A percentile compares a stretch with the other conserved stretches of the same genome.
Evolutionary conservation across 176 grass and related monocot species (phyloP).

Genomic region (Aegilops sharonensis): DNA sequence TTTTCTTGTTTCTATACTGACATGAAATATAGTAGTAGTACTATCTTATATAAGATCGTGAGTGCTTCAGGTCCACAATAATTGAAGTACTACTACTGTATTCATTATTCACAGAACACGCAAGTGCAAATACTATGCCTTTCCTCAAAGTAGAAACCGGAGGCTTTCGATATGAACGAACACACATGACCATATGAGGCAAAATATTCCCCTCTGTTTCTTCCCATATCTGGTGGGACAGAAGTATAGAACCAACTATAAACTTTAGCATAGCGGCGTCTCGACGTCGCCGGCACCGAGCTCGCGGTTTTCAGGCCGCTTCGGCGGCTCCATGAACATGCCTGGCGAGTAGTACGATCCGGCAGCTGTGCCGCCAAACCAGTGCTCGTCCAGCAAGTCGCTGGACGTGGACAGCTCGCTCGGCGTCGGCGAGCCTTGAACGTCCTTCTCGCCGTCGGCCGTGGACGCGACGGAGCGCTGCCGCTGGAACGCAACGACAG

Average conservation of each 20-base stretch:
- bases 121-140: neutral
- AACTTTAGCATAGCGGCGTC: conserved; percentile 17
- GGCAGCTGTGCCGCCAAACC: conserved; percentile 35
- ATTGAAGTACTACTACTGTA: too few relatives aligned
- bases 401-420: neutral
- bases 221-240: neutral
- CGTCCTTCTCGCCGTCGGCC: too few relatives aligned
- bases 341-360: conserved; percentile 57
- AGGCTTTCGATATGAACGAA: neutral
- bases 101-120: too few relatives aligned
- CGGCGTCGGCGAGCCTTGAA: neutral
- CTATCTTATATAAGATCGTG: too few relatives aligned
- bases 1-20: too few relatives aligned
- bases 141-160: neutral
- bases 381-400: neutral
- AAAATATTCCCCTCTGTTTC: neutral
- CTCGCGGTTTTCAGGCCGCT: neutral
- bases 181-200: neutral
- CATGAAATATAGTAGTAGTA: too few relatives aligned
- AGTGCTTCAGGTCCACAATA: too few relatives aligned
- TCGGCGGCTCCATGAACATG: conserved; percentile 46
- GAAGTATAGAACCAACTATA: neutral
- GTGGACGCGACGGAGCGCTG: neutral
- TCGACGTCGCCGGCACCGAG: neutral
- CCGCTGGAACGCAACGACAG: conserved; percentile 22